Base-by-base conservation (phyloP, 257 asterid species). In the Verbascum thapsus region DNA sequence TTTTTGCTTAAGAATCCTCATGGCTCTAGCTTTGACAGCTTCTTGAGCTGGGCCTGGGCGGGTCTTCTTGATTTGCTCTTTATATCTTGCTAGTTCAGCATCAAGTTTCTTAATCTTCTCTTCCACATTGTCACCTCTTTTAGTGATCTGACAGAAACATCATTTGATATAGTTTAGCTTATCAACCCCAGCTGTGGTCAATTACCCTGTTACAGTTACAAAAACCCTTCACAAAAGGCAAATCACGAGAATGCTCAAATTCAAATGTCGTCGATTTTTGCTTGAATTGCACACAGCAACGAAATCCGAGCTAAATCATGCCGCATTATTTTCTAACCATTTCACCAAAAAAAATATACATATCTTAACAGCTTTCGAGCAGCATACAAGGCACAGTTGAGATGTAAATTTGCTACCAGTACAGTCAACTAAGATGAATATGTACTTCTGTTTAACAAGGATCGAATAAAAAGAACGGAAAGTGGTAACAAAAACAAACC, bases 1-100 rank as follows among this genome's bases (percentile, higher is more conserved):
- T 72, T 85, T 91, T 67, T 88, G 98, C 81, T 83, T 85, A 38
- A 88, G 88, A 72, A 88, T 69, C 74, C 96, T 81, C 90, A 80
- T 86, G 37, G 96, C 98, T 73, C 95, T 85, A 74, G 94, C 95
- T 78, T 88, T 91, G 47, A 88, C 79, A 13, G 95, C 98, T 71
- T 91, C 98, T 68, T 76, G 96, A 5, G 96, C 95, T 5, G 95
- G 98, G 39, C 98, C 96, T n/a, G 96, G 96, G 39, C 96, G 84
- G 32, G 84, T 88, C 78, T 77, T 91, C 87, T 88, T 91, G 15
- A 88, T 73, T 82, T 91, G 98, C 66, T 91, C 96, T 71, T 74
- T 91, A 61, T 76, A 91, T 72, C 78, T 79, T 0, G 87, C 66
- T 57, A 88, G 86, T 52, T 91, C 98, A 74, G 75, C 76, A 59